Conservation (phyloP, 345 rosid genomes). For the Heritiera fomes region DNA sequence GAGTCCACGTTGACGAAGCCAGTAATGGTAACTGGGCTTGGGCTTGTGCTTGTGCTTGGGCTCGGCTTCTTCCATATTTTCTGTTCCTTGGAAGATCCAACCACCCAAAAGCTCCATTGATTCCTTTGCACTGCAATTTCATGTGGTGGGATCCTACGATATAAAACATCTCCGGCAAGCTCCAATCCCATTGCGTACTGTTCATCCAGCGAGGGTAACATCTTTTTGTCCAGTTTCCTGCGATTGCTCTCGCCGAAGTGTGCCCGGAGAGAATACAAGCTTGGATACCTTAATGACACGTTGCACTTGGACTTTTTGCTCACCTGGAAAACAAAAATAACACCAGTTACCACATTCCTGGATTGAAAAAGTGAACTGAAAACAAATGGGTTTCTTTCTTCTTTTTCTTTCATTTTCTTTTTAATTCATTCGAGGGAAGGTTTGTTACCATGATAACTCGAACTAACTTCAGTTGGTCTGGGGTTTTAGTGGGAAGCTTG, state of each 20-base stretch:
- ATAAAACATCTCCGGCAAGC: constrained; percentile 62
- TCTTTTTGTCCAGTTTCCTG: constrained; percentile 33
- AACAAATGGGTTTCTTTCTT: neutral
- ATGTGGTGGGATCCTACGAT: constrained; percentile 52
- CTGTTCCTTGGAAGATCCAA: constrained; percentile 22
- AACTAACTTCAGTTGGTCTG: constrained; percentile 57
- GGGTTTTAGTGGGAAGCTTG: constrained; percentile 51
- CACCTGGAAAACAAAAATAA: constrained; percentile 45
- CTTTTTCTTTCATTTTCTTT: neutral
- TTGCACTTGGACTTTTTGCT: constrained; percentile 53
- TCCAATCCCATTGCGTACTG: constrained; percentile 52
- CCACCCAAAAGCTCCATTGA: constrained; percentile 74
- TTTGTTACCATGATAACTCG: constrained; percentile 71
- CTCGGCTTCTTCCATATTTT: neutral
- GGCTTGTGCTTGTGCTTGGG: constrained; percentile 14
- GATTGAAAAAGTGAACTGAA: neutral
- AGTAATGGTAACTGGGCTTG: constrained; percentile 22
- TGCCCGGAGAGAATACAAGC: constrained; percentile 49
- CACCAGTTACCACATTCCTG: neutral
- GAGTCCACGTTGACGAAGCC: constrained; percentile 21
- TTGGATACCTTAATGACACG: constrained; percentile 74
- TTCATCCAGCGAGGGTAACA: constrained; percentile 73
- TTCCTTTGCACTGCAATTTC: constrained; percentile 49
- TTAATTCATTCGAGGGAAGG: neutral
- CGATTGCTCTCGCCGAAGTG: constrained; percentile 45